Evolutionary conservation across 73 alveolate species (phyloP).

Genomic region (Paramecium octaurelia): DNA sequence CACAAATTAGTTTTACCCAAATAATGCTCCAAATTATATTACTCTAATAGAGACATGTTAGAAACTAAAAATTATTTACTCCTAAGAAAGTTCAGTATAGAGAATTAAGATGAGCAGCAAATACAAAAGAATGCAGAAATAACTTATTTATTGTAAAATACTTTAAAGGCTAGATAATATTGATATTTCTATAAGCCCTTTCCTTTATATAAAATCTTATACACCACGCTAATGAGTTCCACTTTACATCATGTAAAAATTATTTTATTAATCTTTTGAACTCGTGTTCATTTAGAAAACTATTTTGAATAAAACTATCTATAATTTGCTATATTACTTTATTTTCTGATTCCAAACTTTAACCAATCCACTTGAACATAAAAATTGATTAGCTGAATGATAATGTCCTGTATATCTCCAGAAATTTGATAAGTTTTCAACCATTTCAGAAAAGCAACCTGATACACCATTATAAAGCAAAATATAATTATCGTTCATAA

Average conservation of each 20-base stretch:
- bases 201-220: background rate
- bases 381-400: background rate
- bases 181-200: background rate
- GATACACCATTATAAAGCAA: background rate
- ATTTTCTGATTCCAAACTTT: background rate
- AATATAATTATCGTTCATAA: background rate
- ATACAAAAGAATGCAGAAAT: background rate
- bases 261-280: background rate
- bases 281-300: background rate
- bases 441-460: background rate
- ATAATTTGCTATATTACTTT: background rate
- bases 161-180: background rate
- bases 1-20: background rate
- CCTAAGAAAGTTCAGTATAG: background rate
- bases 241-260: background rate
- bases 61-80: background rate
- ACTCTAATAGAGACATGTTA: background rate
- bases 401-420: background rate
- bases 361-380: background rate
- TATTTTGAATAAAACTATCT: background rate
- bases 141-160: background rate
- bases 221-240: background rate
- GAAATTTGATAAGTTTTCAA: background rate
- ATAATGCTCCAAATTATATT: background rate
- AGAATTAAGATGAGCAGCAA: background rate